Conservation (phyloP, 345 rosid species). For the Pseudoturritis turrita region DNA sequence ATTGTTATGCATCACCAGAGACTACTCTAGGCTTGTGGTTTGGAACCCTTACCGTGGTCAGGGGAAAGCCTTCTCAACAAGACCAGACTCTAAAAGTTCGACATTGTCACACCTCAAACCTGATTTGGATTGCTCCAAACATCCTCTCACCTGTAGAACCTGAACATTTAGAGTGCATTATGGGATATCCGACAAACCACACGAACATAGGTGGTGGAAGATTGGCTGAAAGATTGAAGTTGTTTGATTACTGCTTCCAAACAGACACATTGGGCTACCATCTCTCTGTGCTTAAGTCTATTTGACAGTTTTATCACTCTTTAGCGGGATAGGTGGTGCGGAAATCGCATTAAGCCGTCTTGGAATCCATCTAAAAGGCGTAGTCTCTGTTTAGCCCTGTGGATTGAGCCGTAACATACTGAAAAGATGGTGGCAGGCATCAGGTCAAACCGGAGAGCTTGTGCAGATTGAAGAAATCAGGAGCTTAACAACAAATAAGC, state of each 20-base stretch:
- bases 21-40: background rate
- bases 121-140: conserved; percentile 68
- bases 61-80: conserved; percentile 48
- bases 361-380: conserved; percentile 62
- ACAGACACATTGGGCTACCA: conserved; percentile 80
- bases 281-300: conserved; percentile 69
- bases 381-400: conserved; percentile 60
- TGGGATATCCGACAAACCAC: conserved; percentile 78
- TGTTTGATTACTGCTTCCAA: conserved; percentile 64
- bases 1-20: conserved; percentile 1
- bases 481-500: conserved; percentile 52
- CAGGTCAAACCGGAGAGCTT: conserved; percentile 73
- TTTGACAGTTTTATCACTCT: conserved; percentile 68
- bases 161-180: conserved; percentile 58
- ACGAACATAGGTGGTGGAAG: conserved; percentile 40
- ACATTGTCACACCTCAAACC: conserved; percentile 51
- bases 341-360: conserved; percentile 64
- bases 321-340: conserved; percentile 79
- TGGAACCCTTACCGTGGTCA: background rate
- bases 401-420: conserved; percentile 56
- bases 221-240: conserved; percentile 46
- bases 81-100: conserved; percentile 57
- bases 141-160: conserved; percentile 55
- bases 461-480: conserved; percentile 62
- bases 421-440: conserved; percentile 68